These are phyloP conservation scores for Cystobasidium slooffiae DNA, from an alignment of 1,284 basidiomycete species.

Conservation along the genomic window DNA sequence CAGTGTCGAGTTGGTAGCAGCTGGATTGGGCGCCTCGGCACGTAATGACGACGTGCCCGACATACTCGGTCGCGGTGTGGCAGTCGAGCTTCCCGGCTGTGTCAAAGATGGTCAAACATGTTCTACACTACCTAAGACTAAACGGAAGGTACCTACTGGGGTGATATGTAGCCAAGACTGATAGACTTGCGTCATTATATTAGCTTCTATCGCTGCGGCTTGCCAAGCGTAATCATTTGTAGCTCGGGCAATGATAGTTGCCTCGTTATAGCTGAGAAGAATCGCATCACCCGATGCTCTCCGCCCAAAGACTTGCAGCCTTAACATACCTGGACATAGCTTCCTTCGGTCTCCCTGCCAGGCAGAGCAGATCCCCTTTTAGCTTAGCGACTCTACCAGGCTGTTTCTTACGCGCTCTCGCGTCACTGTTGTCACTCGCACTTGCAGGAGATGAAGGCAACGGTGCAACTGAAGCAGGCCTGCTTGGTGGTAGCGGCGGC, in stretches of 20 bases:
- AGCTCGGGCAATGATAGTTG: slow-evolving; percentile 70
- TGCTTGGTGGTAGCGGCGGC: slow-evolving; percentile 43
- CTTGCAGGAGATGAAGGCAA: slow-evolving; percentile 35
- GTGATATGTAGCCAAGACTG: slow-evolving; percentile 27
- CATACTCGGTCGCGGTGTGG: slow-evolving; percentile 12
- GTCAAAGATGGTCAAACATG: slow-evolving; percentile 4
- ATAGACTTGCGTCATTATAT: slow-evolving; percentile 33
- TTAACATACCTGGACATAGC: slow-evolving; percentile 60
- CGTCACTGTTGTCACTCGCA: slow-evolving; percentile 12
- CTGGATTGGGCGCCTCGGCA: neutral
- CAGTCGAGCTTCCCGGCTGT: slow-evolving; percentile 14
- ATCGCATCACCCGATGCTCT: slow-evolving; percentile 17
- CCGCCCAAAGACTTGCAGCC: neutral
- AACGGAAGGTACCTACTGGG: slow-evolving; percentile 3
- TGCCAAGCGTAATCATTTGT: slow-evolving; percentile 82
- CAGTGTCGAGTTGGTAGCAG: slow-evolving; percentile 13
- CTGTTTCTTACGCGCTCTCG: slow-evolving; percentile 46
- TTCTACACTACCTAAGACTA: neutral
- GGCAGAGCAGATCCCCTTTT: slow-evolving; percentile 82
- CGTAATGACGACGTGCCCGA: neutral
- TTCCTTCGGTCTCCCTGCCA: slow-evolving; percentile 79
- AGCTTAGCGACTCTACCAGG: slow-evolving; percentile 77
- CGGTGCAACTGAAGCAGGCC: slow-evolving; percentile 23
- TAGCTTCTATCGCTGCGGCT: slow-evolving; percentile 78
- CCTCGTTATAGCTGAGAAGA: slow-evolving; percentile 75